A percentile compares a stretch with the other conserved stretches of the same genome.
Evolutionary conservation across 768 basidiomycete species (phyloP).

Genomic region (Xerocomellus intermedius): DNA sequence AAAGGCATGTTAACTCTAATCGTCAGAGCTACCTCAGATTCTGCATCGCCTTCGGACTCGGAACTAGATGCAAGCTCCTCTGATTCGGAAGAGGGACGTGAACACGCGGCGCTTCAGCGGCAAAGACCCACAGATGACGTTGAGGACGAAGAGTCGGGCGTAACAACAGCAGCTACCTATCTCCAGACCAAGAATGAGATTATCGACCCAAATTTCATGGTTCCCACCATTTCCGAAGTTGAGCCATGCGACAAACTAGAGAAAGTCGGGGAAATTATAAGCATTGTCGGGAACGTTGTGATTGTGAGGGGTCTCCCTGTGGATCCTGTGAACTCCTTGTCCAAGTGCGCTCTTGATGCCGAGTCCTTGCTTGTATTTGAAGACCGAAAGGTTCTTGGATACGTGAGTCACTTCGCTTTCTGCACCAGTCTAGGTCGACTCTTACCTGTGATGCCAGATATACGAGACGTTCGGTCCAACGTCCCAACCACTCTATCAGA

Average conservation of each 20-base stretch:
- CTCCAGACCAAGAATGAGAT: conserved; percentile 73
- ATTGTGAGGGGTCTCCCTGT: conserved; percentile 66
- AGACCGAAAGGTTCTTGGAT: conserved; percentile 86
- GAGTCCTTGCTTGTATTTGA: conserved; percentile 90
- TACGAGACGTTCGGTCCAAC: conserved; percentile 97
- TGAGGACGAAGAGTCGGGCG: conserved; percentile 54
- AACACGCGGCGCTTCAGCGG: conserved; percentile 1
- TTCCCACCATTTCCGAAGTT: conserved; percentile 66
- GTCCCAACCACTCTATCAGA: conserved; percentile 82
- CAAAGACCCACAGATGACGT: conserved; percentile 24
- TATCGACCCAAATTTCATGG: conserved; percentile 50
- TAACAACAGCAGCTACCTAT: conserved; percentile 40
- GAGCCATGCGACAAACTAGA: conserved; percentile 65
- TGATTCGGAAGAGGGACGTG: conserved; percentile 18
- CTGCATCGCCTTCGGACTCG: conserved; percentile 42
- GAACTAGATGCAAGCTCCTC: conserved; percentile 24
- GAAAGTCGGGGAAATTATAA: conserved; percentile 76
- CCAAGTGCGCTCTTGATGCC: conserved; percentile 73
- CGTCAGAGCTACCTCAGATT: conserved; percentile 29
- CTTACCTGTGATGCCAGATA: conserved; percentile 47
- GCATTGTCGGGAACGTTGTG: conserved; percentile 66
- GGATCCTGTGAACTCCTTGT: conserved; percentile 42
- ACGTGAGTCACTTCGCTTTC: conserved; percentile 51
- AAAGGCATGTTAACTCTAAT: conserved; percentile 18
- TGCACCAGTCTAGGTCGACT: conserved; percentile 10